A percentile compares a stretch with the other conserved stretches of the same genome.
phyloP scores from a whole-genome alignment of 345 rosid genomes.

The Crucihimalaya himalaica region DNA sequence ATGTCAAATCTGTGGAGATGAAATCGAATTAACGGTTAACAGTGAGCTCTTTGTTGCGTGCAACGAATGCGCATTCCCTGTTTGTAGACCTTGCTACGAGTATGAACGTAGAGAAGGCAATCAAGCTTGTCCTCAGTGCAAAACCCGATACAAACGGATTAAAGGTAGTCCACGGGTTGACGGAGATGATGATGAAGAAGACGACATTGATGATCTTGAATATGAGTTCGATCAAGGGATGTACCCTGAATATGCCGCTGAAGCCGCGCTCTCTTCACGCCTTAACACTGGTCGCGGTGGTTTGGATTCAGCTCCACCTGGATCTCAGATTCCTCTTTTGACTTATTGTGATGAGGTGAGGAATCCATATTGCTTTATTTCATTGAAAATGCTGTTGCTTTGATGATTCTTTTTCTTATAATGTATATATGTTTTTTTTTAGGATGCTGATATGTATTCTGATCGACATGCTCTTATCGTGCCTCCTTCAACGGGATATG shows the following conservation, averaged over 20 bases:
- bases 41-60: slow-evolving; percentile 92
- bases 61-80: slow-evolving; percentile 99
- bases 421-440: background rate
- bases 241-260: slow-evolving; percentile 62
- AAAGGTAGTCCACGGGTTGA: slow-evolving; percentile 96
- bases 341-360: slow-evolving; percentile 89
- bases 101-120: slow-evolving; percentile 97
- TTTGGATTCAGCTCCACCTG: slow-evolving; percentile 56
- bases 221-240: slow-evolving; percentile 74
- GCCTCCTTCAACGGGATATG: slow-evolving; percentile 72
- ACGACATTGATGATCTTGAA: slow-evolving; percentile 85
- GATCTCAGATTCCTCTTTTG: slow-evolving; percentile 82
- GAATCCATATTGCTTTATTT: background rate
- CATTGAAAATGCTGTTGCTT: background rate
- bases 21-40: slow-evolving; percentile 68
- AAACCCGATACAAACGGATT: slow-evolving; percentile 83
- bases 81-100: slow-evolving; percentile 91
- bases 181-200: slow-evolving; percentile 97
- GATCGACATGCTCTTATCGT: slow-evolving; percentile 89
- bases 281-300: slow-evolving; percentile 64
- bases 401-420: background rate
- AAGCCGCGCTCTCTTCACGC: slow-evolving; percentile 57
- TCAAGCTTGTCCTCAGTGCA: slow-evolving; percentile 97
- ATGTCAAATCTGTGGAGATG: slow-evolving; percentile 92
- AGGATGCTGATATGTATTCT: slow-evolving; percentile 85